Conservation (phyloP, 169 alveolate genomes). For the Plasmodium adleri region DNA sequence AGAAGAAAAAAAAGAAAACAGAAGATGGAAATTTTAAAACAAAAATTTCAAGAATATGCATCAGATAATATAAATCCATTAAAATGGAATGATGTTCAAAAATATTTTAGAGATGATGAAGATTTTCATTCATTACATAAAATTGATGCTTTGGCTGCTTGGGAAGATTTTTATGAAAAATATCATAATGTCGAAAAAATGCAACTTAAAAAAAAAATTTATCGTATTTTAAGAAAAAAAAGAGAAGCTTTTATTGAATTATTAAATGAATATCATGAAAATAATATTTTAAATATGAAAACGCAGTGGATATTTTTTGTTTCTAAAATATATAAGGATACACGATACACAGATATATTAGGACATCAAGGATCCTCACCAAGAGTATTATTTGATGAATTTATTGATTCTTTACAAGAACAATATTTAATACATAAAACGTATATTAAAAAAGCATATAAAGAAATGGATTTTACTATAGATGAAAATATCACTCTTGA, state of each 20-base stretch:
- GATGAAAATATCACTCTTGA: constrained; percentile 75
- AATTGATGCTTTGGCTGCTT: constrained; percentile 81
- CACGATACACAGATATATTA: constrained; percentile 71
- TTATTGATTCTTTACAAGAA: constrained; percentile 66
- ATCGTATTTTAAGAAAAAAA: constrained; percentile 83
- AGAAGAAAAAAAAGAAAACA: constrained; percentile 77
- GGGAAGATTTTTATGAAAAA: constrained; percentile 80
- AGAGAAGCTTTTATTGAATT: constrained; percentile 84
- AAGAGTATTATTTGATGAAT: constrained; percentile 77
- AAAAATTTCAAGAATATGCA: constrained; percentile 75
- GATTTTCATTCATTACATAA: constrained; percentile 81
- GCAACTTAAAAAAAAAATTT: constrained; percentile 78
- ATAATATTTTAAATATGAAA: constrained; percentile 59
- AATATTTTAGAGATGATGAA: constrained; percentile 76
- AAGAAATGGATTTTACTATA: constrained; percentile 40
- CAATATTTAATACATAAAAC: constrained; percentile 74
- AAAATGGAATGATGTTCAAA: constrained; percentile 80
- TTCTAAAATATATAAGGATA: constrained; percentile 73
- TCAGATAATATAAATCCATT: constrained; percentile 61
- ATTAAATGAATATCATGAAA: constrained; percentile 79
- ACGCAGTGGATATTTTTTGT: constrained; percentile 75
- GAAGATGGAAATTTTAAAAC: constrained; percentile 77
- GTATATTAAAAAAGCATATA: constrained; percentile 30
- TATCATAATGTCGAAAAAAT: constrained; percentile 71
- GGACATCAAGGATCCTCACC: constrained; percentile 82